These are phyloP conservation scores for Begonia masoniana DNA, from an alignment of 306 rosid genomes.

Conservation along the genomic window DNA sequence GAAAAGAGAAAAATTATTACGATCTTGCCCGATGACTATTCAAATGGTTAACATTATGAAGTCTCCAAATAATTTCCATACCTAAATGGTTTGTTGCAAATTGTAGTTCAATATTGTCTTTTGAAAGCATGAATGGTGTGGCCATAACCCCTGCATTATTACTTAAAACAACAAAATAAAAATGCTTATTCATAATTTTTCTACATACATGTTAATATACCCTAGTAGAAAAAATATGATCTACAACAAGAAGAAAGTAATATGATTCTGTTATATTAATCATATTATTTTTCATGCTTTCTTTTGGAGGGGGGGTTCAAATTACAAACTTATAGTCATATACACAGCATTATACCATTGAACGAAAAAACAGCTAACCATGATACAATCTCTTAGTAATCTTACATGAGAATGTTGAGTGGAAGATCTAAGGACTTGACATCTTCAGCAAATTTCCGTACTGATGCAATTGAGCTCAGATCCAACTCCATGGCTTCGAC, in stretches of 20 bases:
- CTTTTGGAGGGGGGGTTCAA: too few relatives aligned
- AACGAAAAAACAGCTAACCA: neutral
- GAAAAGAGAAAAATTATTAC: too few relatives aligned
- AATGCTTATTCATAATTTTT: neutral
- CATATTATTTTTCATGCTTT: too few relatives aligned
- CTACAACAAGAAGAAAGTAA: too few relatives aligned
- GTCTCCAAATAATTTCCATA: constrained; percentile 7
- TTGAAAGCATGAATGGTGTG: constrained; percentile 46
- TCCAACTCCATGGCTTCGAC: constrained; percentile 71
- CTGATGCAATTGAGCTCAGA: constrained; percentile 54
- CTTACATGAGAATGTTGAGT: constrained; percentile 78
- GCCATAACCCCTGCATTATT: constrained; percentile 89
- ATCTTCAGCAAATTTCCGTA: constrained; percentile 54
- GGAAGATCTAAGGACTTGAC: constrained; percentile 39
- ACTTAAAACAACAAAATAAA: constrained; percentile 30
- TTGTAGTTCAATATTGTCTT: constrained; percentile 71
- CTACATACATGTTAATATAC: too few relatives aligned
- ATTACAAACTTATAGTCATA: too few relatives aligned
- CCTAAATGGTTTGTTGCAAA: constrained; percentile 84
- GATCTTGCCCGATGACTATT: too few relatives aligned
- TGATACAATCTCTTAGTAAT: neutral
- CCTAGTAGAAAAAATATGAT: too few relatives aligned
- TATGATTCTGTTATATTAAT: too few relatives aligned
- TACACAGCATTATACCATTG: too few relatives aligned
- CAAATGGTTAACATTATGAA: too few relatives aligned